phyloP scores from a whole-genome alignment of 805 yeast species.

The Torulaspora microellipsoides region DNA sequence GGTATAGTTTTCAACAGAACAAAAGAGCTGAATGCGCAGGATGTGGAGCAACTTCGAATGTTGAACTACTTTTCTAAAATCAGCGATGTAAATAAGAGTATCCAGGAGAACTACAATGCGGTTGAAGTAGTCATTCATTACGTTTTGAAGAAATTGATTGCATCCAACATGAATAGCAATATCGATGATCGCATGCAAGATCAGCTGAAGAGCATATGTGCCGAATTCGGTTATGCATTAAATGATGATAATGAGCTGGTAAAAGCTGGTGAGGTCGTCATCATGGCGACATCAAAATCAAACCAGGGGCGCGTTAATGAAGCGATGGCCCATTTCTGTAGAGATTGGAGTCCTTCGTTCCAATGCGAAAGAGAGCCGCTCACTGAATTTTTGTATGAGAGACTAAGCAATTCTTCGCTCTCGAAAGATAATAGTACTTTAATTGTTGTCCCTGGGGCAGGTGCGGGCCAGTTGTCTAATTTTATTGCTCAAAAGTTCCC shows the following conservation, averaged over 20 bases:
- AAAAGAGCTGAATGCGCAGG: conserved; percentile 7
- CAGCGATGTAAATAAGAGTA: conserved; percentile 43
- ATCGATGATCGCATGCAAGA: conserved; percentile 33
- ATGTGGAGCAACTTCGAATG: conserved; percentile 29
- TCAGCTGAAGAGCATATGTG: conserved; percentile 40
- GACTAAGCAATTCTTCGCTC: conserved; percentile 35
- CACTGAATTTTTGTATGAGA: conserved; percentile 44
- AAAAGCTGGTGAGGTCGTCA: not conserved
- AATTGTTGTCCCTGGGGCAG: conserved; percentile 82
- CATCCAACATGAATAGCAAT: conserved; percentile 7
- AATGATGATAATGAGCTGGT: conserved; percentile 14
- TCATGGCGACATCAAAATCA: conserved; percentile 16
- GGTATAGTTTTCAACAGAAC: conserved; percentile 20
- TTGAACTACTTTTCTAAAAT: conserved; percentile 55
- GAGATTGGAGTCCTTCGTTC: conserved; percentile 68
- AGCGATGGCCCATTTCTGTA: conserved; percentile 64
- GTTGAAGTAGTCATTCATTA: conserved; percentile 42
- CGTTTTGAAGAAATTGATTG: conserved; percentile 33
- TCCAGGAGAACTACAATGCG: conserved; percentile 45
- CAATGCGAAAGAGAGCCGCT: conserved; percentile 50
- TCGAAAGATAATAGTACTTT: conserved; percentile 39
- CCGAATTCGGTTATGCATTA: conserved; percentile 30
- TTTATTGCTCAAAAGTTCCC: conserved; percentile 44
- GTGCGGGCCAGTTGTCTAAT: conserved; percentile 73
- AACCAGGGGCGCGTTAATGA: conserved; percentile 51